Evolutionary conservation across 2,329 filamentous ascomycete genomes (phyloP), one percentile per base, ranked within the genome.

Genomic region (Sarocladium strictum): DNA sequence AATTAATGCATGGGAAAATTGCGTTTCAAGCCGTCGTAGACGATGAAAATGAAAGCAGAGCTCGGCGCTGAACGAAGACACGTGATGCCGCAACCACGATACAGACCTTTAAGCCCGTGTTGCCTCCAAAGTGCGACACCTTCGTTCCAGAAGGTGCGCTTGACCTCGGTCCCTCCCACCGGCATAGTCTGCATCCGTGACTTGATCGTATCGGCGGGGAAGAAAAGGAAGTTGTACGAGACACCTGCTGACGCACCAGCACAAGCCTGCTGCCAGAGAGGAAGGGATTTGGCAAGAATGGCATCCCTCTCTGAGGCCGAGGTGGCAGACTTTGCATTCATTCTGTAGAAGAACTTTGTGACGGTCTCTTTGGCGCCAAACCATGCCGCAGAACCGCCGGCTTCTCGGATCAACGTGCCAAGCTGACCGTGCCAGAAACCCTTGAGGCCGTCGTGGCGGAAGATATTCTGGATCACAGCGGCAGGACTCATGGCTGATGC

Each of bases 351-450:
- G 57, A 89, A 65, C 56, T 83, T 79, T 33, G 86, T 85, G 43
- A 87, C 83, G 0, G 87, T 90, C 73, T 96, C 91, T 66, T 96
- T 96, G 60, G 84, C 83, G 38, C 91, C 92, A 65, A 99, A 99
- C 94, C 94, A 99, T 2, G 93, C 91, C 15, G 92, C 90, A 43
- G 89, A 89, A 3, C 94, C 94, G 32, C 94, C 94, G 0, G 91
- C 93, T 71, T 99, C 94, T 40, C 94, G 86, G 57, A 99, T 90
- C 56, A 99, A 76, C 1, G 94, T 99, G 29, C 94, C 94, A 59
- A 95, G 73, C 67, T 99, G 94, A 4, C 94, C 94, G 62, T 91
- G 87, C 94, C 94, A 99, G 71, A 97, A 97, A 1, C 94, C 94
- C 24, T 76, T 72, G 6, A 97, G 56, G 1, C 94, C 94, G 60